Base-by-base conservation (phyloP, 208 protist species). In the Crithidia bombi region DNA sequence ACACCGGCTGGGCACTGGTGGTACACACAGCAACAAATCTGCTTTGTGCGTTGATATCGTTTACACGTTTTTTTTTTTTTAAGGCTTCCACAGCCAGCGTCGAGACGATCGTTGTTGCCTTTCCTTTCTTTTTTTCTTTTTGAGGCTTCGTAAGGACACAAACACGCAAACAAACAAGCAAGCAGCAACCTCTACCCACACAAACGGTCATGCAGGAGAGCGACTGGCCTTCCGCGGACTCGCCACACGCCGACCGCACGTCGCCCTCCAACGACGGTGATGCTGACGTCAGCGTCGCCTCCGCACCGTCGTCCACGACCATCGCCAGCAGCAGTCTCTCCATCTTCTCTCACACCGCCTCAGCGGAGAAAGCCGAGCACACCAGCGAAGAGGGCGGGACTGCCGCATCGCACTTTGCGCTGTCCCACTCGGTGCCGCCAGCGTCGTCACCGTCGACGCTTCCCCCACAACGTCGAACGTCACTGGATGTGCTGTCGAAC, bases 241-340 rank as follows among this genome's bases (percentile, higher is more conserved):
- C 55, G 36, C 36, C 25, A 7, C 55, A 44, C 21, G 36, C 6
- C 1, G 26, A 30, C 2, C 57, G n/a, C 39, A n/a, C 57, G 41
- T 5, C 38, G 3, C 33, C 46, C 1, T 32, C 44, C 10, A 23
- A 14, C 1, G 61, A 35, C 12, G 61, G 7, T 17, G 15, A 35
- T 33, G 47, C 14, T 2, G 41, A 56, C 7, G 61, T 44, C 7
- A 66, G 21, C 47, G 46, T 47, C 46, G 19, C 61, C 3, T 61
- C 57, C 10, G 26, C 28, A 9, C 38, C 30, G 9, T 52, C 35
- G 0, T 65, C 54, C 63, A 65, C 51, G 17, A 69, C 70, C 36
- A 70, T 76, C 39, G 63, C 70, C 44, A 70, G 55, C 70, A 76
- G 70, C 63, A 69, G 63, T 23, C 49, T 76, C 52, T 75, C 70